These are phyloP conservation scores for Tetracentron sinense DNA, from an alignment of 164 flowering plant genomes.

Conservation along the genomic window DNA sequence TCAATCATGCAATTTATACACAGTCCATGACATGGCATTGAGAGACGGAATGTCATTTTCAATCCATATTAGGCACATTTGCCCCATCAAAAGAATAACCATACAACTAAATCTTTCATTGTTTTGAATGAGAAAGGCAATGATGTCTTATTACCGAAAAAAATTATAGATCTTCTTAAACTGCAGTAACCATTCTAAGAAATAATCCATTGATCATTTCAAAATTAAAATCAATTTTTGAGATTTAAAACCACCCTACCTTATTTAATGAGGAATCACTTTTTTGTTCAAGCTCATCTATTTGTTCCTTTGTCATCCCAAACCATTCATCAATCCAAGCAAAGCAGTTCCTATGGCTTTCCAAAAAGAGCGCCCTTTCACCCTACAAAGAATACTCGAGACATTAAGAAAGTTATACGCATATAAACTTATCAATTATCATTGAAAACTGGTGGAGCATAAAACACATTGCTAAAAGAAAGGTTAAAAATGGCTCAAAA, in stretches of 20 bases:
- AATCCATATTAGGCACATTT: background rate
- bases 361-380: constrained; percentile 66
- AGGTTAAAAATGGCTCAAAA: no score
- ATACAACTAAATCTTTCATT: background rate
- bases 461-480: no score
- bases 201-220: background rate
- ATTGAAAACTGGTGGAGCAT: background rate
- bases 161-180: no score
- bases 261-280: constrained; percentile 33
- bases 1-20: background rate
- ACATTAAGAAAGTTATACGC: constrained; percentile 5
- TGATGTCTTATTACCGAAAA: no score
- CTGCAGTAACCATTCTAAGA: background rate
- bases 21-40: no score
- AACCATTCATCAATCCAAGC: constrained; percentile 81
- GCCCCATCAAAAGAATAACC: background rate
- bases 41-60: no score
- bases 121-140: background rate
- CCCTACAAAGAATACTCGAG: constrained; percentile 34
- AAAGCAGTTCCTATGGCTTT: constrained; percentile 60
- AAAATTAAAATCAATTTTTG: background rate
- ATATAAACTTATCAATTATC: background rate
- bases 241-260: constrained; percentile 31
- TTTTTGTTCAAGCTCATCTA: constrained; percentile 48
- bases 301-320: constrained; percentile 48